Percentiles rank a stretch among this genome's conserved stretches.
These are phyloP conservation scores for Avena sativa DNA, from an alignment of 176 grass and related monocot genomes.

Conservation along the genomic window DNA sequence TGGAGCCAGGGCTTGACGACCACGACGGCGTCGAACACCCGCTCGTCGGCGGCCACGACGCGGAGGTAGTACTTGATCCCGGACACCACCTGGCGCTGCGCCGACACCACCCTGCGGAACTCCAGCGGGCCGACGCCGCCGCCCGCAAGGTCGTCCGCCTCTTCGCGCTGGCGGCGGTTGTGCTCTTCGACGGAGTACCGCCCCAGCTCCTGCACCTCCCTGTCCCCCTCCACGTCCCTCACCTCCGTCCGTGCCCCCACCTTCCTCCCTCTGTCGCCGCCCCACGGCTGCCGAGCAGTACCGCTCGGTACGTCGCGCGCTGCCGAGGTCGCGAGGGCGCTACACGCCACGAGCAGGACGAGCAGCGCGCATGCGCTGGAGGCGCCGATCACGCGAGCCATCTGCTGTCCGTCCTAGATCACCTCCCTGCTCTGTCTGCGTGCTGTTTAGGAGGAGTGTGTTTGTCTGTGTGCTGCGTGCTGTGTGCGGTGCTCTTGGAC, in stretches of 20 bases:
- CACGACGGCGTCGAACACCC: too few species aligned
- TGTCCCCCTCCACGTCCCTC: constrained; percentile 62
- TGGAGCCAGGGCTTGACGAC: too few species aligned
- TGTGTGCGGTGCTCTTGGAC: neutral
- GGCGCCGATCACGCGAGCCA: constrained; percentile 13
- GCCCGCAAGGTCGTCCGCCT: neutral
- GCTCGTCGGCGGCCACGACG: too few species aligned
- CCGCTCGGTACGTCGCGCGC: neutral
- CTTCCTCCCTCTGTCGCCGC: constrained; percentile 50
- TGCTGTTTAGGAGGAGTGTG: neutral
- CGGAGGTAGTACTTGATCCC: too few species aligned
- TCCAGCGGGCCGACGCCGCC: too few species aligned
- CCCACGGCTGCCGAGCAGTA: neutral
- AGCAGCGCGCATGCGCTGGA: constrained; percentile 11
- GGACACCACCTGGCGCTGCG: too few species aligned
- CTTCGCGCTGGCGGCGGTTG: constrained; percentile 49
- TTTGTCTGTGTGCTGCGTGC: neutral
- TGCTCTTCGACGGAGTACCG: constrained; percentile 77
- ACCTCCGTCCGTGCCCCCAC: constrained; percentile 70
- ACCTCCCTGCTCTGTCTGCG: neutral
- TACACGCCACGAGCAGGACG: constrained; percentile 36
- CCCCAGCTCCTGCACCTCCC: constrained; percentile 84
- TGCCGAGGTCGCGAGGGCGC: neutral
- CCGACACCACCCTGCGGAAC: too few species aligned
- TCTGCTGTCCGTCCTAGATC: too few species aligned